Conservation (phyloP, 1,284 basidiomycete genomes). For the Sanguinoderma infundibulare region DNA sequence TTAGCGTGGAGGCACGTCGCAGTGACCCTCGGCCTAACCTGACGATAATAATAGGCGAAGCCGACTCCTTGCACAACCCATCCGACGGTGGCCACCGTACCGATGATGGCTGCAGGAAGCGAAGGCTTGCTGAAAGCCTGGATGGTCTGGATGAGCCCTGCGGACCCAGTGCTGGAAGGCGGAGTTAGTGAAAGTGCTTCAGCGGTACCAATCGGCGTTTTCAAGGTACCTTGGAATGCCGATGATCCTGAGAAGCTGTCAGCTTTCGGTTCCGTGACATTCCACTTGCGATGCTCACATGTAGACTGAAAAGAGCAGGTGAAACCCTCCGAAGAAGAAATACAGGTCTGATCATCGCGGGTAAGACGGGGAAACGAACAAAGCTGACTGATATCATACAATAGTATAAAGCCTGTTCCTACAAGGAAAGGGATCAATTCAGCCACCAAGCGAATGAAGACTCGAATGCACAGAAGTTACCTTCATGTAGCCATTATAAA, state of each 20-base stretch:
- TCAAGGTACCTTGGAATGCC: constrained; percentile 73
- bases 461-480: constrained; percentile 45
- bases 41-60: constrained; percentile 81
- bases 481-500: constrained; percentile 98
- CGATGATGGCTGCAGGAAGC: constrained; percentile 79
- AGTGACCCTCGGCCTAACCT: constrained; percentile 49
- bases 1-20: not conserved
- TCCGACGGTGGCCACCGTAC: constrained; percentile 80
- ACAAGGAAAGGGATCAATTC: constrained; percentile 12
- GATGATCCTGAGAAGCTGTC: constrained; percentile 66
- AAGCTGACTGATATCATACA: constrained; percentile 51
- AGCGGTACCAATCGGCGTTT: constrained; percentile 12
- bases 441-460: constrained; percentile 8
- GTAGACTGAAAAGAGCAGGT: constrained; percentile 89
- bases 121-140: constrained; percentile 67
- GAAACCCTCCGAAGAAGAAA: constrained; percentile 95
- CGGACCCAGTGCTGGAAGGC: constrained; percentile 81
- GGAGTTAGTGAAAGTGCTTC: constrained; percentile 18
- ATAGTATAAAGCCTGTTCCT: constrained; percentile 88
- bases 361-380: not conserved
- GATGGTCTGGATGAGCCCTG: constrained; percentile 94
- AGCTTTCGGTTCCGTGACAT: constrained; percentile 25
- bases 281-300: constrained; percentile 56
- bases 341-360: constrained; percentile 71
- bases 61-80: constrained; percentile 90